Percentiles rank a stretch among this genome's conserved stretches.
Conservation (phyloP, 1,284 basidiomycete species). For the Microbotryum silenes-acaulis region DNA sequence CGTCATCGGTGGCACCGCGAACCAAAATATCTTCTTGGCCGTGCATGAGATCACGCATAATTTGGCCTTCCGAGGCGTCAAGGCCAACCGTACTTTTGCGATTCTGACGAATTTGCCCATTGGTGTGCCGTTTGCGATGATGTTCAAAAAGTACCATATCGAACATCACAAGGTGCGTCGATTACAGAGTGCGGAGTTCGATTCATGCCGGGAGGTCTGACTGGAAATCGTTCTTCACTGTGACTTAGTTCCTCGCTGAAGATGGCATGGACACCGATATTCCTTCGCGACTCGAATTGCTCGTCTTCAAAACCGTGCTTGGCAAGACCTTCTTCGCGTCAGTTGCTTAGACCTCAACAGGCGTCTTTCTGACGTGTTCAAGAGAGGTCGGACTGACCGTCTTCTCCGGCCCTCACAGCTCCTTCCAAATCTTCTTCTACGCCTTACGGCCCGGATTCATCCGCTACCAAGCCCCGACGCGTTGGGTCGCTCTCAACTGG, state of each 20-base stretch:
- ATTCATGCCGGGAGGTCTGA: constrained; percentile 45
- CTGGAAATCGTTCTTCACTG: constrained; percentile 13
- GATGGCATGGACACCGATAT: constrained; percentile 94
- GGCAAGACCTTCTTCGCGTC: constrained; percentile 97
- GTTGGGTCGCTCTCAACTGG: constrained; percentile 79
- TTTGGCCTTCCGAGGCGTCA: constrained; percentile 77
- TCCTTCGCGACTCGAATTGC: constrained; percentile 74
- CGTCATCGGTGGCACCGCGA: constrained; percentile 81
- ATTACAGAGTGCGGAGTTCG: not conserved
- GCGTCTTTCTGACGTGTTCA: not conserved
- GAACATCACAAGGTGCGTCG: constrained; percentile 32
- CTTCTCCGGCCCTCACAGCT: constrained; percentile 48
- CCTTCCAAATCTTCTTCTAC: constrained; percentile 97
- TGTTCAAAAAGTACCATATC: constrained; percentile 61
- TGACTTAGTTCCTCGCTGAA: constrained; percentile 73
- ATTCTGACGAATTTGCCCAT: constrained; percentile 89
- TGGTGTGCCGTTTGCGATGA: constrained; percentile 87
- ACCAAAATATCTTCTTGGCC: constrained; percentile 94
- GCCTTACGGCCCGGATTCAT: constrained; percentile 94
- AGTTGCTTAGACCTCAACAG: constrained; percentile 37
- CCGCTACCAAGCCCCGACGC: constrained; percentile 67
- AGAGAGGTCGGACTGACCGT: not conserved
- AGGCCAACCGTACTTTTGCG: constrained; percentile 76
- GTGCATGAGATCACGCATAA: constrained; percentile 99
- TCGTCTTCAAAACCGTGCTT: constrained; percentile 85